Evolutionary conservation across 2,329 filamentous ascomycete genomes (phyloP), one percentile per base, ranked within the genome.

Genomic region (Talaromyces sp.): DNA sequence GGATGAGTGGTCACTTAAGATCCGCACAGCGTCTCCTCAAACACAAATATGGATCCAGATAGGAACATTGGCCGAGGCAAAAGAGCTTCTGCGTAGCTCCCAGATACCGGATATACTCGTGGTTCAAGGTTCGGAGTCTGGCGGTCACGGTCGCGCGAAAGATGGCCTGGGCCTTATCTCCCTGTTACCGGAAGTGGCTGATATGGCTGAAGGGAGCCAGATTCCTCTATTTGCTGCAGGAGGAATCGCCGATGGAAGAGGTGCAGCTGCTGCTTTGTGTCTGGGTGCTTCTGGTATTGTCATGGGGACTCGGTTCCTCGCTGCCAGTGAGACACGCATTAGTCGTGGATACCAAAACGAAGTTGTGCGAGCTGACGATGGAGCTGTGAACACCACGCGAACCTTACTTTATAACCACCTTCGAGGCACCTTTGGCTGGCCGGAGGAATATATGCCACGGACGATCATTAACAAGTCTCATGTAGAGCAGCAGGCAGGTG

Each of bases 251-350:
- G 84, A 87, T 65, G 84, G 83, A 0, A 74, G 84, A 22, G 84
- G 84, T 0, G 75, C 81, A 0, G 82, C 81, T 7, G 84, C 84
- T 0, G 81, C 82, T 1, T 72, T 86, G 13, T 73, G 78, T 1
- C 76, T 87, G 0, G 85, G 86, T 0, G 84, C 85, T 0, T 73
- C 77, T 0, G 88, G 85, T 0, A 80, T 83, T 0, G 85, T 81
- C 0, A 81, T 91, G 79, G 89, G 89, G 0, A 90, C 89, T 0
- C 81, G 87, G 8, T 87, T 89, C 64, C 80, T 91, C 0, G 86
- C 87, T 3, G 69, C 79, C 0, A 73, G 69, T 0, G 85, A 87
- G 70, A 81, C 84, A 2, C 78, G 78, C 4, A 64, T 87, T 47
- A 75, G 80, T 10, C 74, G 73, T 27, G 85, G 85, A 0, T 87